These are phyloP conservation scores for Combretum micranthum DNA, from an alignment of 345 rosid species.

Conservation along the genomic window DNA sequence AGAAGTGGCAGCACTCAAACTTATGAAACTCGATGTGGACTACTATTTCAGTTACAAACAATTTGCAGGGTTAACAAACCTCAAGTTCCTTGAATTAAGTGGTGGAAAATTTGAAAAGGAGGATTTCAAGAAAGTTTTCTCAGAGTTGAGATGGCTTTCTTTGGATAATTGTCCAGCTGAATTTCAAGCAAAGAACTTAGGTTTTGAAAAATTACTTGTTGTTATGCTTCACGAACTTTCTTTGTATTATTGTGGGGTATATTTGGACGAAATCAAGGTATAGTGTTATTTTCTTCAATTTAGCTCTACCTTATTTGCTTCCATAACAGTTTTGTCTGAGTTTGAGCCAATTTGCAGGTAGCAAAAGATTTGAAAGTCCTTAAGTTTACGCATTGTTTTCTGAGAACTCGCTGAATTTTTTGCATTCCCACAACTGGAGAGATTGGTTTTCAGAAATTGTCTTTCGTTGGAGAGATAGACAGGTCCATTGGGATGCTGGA, in stretches of 20 bases:
- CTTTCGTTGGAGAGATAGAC: not conserved
- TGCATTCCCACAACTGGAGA: not conserved
- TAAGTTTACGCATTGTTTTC: not conserved
- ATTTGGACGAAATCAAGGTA: slow-evolving; percentile 4
- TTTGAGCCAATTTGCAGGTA: not conserved
- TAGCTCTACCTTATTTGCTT: not conserved
- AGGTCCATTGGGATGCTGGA: not conserved
- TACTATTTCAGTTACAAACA: not conserved
- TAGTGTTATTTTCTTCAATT: not conserved
- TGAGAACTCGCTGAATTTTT: not conserved
- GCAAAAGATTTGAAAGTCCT: slow-evolving; percentile 3
- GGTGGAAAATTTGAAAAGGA: not conserved
- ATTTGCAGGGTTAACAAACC: slow-evolving; percentile 12
- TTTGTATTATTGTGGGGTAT: not conserved
- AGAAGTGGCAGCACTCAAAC: slow-evolving; percentile 14
- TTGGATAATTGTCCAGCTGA: slow-evolving; percentile 3
- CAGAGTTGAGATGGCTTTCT: slow-evolving; percentile 15
- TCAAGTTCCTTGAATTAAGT: slow-evolving; percentile 14
- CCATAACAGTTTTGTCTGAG: too few relatives aligned
- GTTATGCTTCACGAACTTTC: not conserved
- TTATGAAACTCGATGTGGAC: not conserved
- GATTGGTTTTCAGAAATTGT: not conserved
- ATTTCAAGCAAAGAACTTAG: slow-evolving; percentile 4
- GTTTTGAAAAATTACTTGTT: slow-evolving; percentile 4
- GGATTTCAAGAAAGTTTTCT: slow-evolving; percentile 2